Evolutionary conservation across 1,139 yeast genomes (phyloP), one percentile per base, ranked within the genome.

Genomic region (Blastobotrys ciferrii): DNA sequence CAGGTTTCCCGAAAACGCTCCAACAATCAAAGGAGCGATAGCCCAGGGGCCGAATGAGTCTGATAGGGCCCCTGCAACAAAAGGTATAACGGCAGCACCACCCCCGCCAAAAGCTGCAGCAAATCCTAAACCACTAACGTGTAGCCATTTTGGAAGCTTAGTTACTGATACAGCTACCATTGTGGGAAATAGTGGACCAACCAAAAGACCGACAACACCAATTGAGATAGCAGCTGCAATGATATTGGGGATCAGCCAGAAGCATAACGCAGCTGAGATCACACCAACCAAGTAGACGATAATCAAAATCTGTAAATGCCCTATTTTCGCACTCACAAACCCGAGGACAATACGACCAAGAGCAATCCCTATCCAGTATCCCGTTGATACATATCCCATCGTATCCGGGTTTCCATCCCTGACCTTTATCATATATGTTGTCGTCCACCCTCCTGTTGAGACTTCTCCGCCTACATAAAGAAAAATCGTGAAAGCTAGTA

Each of bases 111-210:
- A 66, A 0, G 92, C 88, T 47, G 88, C 80, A 15, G 84, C 78
- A 44, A 85, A 72, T 0, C 95, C 91, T 6, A 87, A 74, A 0
- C 88, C 91, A 7, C 79, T 69, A 6, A 85, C 76, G 50, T 84
- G 87, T 49, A 74, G 68, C 42, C 73, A 73, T 19, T 70, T 67
- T 0, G 94, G 94, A 41, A 87, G 63, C 1, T 80, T 68, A 42
- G 79, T 78, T 41, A 84, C 66, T 3, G 87, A 72, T 3, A 84
- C 74, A n/a, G 84, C 78, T 50, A 84, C 79, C 0, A 84, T 78
- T 7, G 92, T 81, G 1, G 94, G 89, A 65, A 83, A 87, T 6
- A 85, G 70, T 1, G 95, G 95, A 0, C 95, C 95, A 30, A 84
- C 80, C 53, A 79, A 77, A 31, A 79, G 69, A 0, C 95, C 95